A percentile compares a stretch with the other conserved stretches of the same genome.
These are phyloP conservation scores for Metschnikowia sp. DNA, from an alignment of 805 yeast species.

Conservation along the genomic window DNA sequence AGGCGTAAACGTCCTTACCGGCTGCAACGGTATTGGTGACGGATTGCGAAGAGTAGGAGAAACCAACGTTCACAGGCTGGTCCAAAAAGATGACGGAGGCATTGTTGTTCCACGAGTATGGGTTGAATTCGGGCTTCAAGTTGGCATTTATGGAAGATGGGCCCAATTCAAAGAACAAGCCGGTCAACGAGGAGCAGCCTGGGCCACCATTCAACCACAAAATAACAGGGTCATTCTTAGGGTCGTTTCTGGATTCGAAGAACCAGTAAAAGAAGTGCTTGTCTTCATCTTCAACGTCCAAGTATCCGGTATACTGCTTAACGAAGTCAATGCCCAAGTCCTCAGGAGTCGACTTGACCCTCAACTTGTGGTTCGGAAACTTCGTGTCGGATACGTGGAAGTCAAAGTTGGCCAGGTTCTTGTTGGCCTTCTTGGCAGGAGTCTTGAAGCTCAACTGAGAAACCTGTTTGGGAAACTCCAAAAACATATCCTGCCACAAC, in stretches of 20 bases:
- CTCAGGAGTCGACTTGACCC: constrained; percentile 20
- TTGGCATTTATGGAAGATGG: constrained; percentile 72
- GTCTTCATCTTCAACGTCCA: constrained; percentile 76
- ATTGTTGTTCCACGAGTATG: constrained; percentile 85
- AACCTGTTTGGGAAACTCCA: constrained; percentile 58
- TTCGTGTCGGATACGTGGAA: constrained; percentile 38
- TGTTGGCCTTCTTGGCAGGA: constrained; percentile 40
- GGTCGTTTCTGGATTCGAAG: constrained; percentile 73
- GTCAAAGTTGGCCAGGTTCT: constrained; percentile 25
- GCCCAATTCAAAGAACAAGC: constrained; percentile 87
- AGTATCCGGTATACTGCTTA: constrained; percentile 80
- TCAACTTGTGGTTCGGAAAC: constrained; percentile 32
- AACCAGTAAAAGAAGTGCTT: constrained; percentile 93
- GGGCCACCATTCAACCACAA: constrained; percentile 97
- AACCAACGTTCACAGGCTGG: constrained; percentile 93
- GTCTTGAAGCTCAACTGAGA: constrained; percentile 48
- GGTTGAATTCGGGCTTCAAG: constrained; percentile 70
- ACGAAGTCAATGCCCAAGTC: constrained; percentile 75
- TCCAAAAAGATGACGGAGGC: constrained; percentile 90
- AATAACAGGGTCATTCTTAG: constrained; percentile 78
- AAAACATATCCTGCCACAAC: constrained; percentile 64
- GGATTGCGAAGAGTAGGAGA: constrained; percentile 67
- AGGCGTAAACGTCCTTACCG: constrained; percentile 81
- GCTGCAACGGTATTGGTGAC: constrained; percentile 77
- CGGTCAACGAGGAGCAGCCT: constrained; percentile 90